A percentile compares a stretch with the other conserved stretches of the same genome.
Evolutionary conservation across 1,284 basidiomycete species (phyloP).

Genomic region (Sanguinoderma infundibulare): DNA sequence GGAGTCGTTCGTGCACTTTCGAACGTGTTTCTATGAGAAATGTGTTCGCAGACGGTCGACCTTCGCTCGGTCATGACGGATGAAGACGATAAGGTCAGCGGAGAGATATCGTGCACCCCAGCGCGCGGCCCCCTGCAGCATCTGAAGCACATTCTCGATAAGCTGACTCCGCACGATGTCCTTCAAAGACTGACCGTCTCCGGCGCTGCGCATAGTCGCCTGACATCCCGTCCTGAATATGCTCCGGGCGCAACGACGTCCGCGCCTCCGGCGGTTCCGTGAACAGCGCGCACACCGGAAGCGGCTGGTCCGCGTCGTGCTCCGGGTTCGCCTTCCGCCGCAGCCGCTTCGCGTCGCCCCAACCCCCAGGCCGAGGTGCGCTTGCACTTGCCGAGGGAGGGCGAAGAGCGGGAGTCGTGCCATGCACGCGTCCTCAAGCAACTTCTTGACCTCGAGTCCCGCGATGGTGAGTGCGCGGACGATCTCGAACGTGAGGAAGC

Average conservation of each 20-base stretch:
- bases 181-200: too few relatives aligned
- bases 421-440: slow-evolving; percentile 74
- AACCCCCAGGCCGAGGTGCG: slow-evolving; percentile 38
- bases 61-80: slow-evolving; percentile 93
- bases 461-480: slow-evolving; percentile 91
- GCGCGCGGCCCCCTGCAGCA: too few relatives aligned
- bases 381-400: slow-evolving; percentile 75
- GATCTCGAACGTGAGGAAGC: slow-evolving; percentile 97
- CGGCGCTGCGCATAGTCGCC: slow-evolving; percentile 79
- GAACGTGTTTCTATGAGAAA: slow-evolving; percentile 95
- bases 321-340: slow-evolving; percentile 63
- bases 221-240: slow-evolving; percentile 92
- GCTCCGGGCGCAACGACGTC: slow-evolving; percentile 78
- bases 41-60: slow-evolving; percentile 94
- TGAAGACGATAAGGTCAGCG: too few relatives aligned
- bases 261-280: slow-evolving; percentile 80
- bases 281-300: slow-evolving; percentile 76
- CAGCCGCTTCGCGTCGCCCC: slow-evolving; percentile 59
- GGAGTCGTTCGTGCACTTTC: slow-evolving; percentile 94
- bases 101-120: slow-evolving; percentile 96
- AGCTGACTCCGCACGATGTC: too few relatives aligned
- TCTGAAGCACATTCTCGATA: too few relatives aligned
- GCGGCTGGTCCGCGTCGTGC: slow-evolving; percentile 56
- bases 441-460: slow-evolving; percentile 81
- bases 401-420: slow-evolving; percentile 52